Percentiles rank a stretch among this genome's conserved stretches.
Conservation (phyloP, 2,329 filamentous ascomycete genomes). For the Fusarium anthophilum region DNA sequence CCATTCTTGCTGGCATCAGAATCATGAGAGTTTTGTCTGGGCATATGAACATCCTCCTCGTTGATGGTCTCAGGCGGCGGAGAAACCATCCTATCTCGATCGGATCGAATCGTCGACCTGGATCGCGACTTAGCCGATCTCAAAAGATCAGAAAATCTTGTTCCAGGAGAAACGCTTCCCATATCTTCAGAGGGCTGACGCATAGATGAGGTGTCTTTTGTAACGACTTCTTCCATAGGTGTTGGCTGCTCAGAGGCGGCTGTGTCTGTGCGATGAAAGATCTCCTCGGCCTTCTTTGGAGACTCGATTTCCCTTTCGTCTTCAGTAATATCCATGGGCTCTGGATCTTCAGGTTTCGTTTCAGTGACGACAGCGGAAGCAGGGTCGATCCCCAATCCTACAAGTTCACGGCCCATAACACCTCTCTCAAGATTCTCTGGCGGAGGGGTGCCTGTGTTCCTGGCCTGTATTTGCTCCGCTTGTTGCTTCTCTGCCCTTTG, state of each 20-base stretch:
- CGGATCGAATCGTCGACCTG: conserved; percentile 57
- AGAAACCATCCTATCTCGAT: conserved; percentile 51
- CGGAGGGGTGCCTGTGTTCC: conserved; percentile 59
- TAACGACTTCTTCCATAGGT: conserved; percentile 36
- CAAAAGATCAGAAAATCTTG: conserved; percentile 51
- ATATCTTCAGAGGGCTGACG: conserved; percentile 37
- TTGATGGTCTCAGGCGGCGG: conserved; percentile 53
- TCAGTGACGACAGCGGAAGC: conserved; percentile 66
- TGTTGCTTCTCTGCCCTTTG: conserved; percentile 73
- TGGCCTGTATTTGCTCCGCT: conserved; percentile 65
- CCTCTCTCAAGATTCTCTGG: conserved; percentile 68
- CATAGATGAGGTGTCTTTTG: conserved; percentile 33
- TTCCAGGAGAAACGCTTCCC: conserved; percentile 36
- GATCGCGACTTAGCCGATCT: conserved; percentile 60
- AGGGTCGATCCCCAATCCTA: conserved; percentile 66
- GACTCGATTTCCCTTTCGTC: conserved; percentile 24
- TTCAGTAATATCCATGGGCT: conserved; percentile 39
- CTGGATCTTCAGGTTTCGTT: conserved; percentile 53
- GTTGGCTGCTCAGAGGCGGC: conserved; percentile 34
- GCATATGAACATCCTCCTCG: conserved; percentile 59
- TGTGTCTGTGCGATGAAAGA: conserved; percentile 46
- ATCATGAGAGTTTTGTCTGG: conserved; percentile 65
- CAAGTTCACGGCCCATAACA: conserved; percentile 66
- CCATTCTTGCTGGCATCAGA: conserved; percentile 60
- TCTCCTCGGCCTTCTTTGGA: conserved; percentile 38